These are phyloP conservation scores for Boletus fagicola DNA, from an alignment of 768 basidiomycete genomes.

Conservation along the genomic window DNA sequence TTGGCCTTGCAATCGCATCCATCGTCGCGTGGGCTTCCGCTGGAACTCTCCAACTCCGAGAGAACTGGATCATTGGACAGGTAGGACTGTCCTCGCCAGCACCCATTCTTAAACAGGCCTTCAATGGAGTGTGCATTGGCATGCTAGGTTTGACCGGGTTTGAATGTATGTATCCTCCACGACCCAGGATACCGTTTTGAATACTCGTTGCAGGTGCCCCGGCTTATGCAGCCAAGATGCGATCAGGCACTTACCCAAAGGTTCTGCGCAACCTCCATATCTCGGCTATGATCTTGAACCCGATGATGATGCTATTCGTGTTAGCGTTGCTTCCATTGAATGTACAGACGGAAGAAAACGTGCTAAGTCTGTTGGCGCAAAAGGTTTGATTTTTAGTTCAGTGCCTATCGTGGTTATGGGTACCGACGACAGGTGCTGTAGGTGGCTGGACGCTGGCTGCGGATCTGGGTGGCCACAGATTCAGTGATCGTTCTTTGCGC, in stretches of 20 bases:
- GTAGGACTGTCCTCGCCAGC: conserved; percentile 27
- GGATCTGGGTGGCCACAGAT: conserved; percentile 62
- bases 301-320: conserved; percentile 55
- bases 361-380: conserved; percentile 64
- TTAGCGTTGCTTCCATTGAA: conserved; percentile 57
- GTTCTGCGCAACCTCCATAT: conserved; percentile 67
- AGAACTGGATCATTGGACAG: conserved; percentile 52
- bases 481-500: conserved; percentile 71
- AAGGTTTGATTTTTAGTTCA: conserved; percentile 34
- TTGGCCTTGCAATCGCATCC: conserved; percentile 49
- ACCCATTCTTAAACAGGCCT: conserved; percentile 47
- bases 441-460: conserved; percentile 61
- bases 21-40: conserved; percentile 48
- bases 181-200: not conserved
- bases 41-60: conserved; percentile 47
- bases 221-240: conserved; percentile 62
- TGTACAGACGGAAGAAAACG: conserved; percentile 51
- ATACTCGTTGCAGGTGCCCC: conserved; percentile 46
- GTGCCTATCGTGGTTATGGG: not conserved
- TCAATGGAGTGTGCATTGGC: conserved; percentile 65
- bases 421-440: conserved; percentile 19
- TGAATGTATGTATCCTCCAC: conserved; percentile 44
- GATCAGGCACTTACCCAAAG: conserved; percentile 50
- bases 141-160: conserved; percentile 74
- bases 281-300: conserved; percentile 56